Base-by-base conservation (phyloP, 2,329 filamentous ascomycete species). In the Fusarium nygamai region DNA sequence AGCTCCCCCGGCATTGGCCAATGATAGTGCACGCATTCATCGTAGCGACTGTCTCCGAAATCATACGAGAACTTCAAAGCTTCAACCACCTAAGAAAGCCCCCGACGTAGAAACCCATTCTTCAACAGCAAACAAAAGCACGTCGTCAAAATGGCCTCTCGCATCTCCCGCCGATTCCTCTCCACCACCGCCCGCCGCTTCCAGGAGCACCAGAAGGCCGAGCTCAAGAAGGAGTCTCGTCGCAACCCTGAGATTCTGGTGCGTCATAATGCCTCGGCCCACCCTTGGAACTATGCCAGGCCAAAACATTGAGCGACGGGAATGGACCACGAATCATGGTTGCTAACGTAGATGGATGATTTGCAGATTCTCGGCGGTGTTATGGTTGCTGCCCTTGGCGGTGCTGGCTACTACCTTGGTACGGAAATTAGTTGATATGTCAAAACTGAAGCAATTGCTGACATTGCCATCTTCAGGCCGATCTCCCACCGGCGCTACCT, bases 351-450 rank as follows among this genome's bases (percentile, higher is more conserved):
- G 29, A 62, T 63, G 50, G 62, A 50, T 66, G 47, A 53, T 59
- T 50, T 77, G 73, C 80, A 98, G 96, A 91, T 98, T 81, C 93
- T 99, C 76, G 90, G 95, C 75, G 94, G 91, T 81, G 92, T 98
- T 83, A 98, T 98, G 94, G 92, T 93, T 80, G 92, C 92, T 83
- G 93, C 94, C 80, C 93, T 98, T 81, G 92, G 92, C 81, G 91
- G 96, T 79, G 96, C 94, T 77, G 96, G 96, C 83, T 97, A 92
- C 91, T 94, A 95, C 87, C 94, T 96, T 80, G 93, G 93, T 94
- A 89, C 82, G 82, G 67, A 63, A 43, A 59, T 34, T 34, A 50
- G 54, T 56, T 60, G 50, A 59, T 51, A 27, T 41, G 39, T 14
- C 33, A 39, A 51, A 50, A 39, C 20, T 50, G 41, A 66, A 65